Conservation (phyloP, 257 asterid genomes). For the Ligustrum vulgare region DNA sequence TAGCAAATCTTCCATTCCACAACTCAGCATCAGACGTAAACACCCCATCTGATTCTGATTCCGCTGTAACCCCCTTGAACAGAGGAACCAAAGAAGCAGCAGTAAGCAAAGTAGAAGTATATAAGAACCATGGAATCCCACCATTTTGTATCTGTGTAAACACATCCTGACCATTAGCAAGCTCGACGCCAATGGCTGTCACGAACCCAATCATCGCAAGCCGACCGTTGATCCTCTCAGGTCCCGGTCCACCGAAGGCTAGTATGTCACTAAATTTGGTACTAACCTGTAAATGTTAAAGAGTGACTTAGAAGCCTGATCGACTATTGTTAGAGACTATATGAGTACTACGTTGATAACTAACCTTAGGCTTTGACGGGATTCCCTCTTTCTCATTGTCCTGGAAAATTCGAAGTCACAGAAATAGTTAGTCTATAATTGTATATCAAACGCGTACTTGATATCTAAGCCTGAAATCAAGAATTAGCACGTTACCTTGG, state of each 20-base stretch:
- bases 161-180: slow-evolving; percentile 59
- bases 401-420: slow-evolving; percentile 21
- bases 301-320: background rate
- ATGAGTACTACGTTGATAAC: background rate
- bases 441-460: background rate
- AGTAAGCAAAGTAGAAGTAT: slow-evolving; percentile 48
- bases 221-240: slow-evolving; percentile 84
- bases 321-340: background rate
- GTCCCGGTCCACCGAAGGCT: slow-evolving; percentile 78
- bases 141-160: slow-evolving; percentile 57
- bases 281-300: slow-evolving; percentile 27
- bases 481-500: slow-evolving; percentile 38
- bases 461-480: background rate
- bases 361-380: slow-evolving; percentile 36
- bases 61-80: slow-evolving; percentile 55
- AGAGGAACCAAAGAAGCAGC: slow-evolving; percentile 68
- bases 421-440: background rate
- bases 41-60: slow-evolving; percentile 42
- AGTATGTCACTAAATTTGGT: slow-evolving; percentile 50
- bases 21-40: slow-evolving; percentile 71
- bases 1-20: slow-evolving; percentile 87
- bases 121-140: slow-evolving; percentile 57
- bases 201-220: slow-evolving; percentile 82
- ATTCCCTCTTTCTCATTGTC: slow-evolving; percentile 21
- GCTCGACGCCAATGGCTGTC: slow-evolving; percentile 68